Base-by-base conservation (phyloP, 768 basidiomycete species). In the Rhizopogon roseolus region DNA sequence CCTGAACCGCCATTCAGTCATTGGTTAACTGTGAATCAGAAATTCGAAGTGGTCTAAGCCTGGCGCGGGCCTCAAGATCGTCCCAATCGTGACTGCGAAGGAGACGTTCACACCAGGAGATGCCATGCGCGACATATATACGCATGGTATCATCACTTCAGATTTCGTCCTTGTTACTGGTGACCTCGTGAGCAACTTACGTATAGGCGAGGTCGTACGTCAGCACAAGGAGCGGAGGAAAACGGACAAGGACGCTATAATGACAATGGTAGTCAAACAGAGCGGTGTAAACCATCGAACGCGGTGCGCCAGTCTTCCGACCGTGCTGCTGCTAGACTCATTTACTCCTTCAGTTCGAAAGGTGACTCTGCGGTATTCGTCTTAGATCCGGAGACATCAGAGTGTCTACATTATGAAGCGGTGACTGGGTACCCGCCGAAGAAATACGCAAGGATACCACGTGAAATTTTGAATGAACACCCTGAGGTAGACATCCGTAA, bases 201-300 rank as follows among this genome's bases (percentile, higher is more conserved):
- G 84, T 55, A 88, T 99, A 60, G 88, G 92, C 62, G 89, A 93
- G 61, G 90, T 94, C 50, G 88, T 97, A 45, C 80, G 86, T 43
- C 83, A 82, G 58, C 96, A 98, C 75, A 93, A 88, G 76, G 89
- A 90, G 67, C 76, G 93, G 49, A 77, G 93, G 56, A 87, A 86
- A 69, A 81, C 76, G 55, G 92, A 95, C 70, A 91, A 92, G 74
- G 90, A 98, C 66, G 90, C 88, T 38, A 93, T 94, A 64, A 94
- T 99, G 93, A 94, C 93, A 27, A 93, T 98, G 77, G 93, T 92
- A 13, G 88, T 90, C 54, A 91, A 90, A 70, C 85, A 88, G 70
- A 82, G 82, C 60, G 88, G 87, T 13, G 77, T 76, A 7, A 71
- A 66, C 57, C 91, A 90, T 71, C 76, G 88, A 45, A 89, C 89